Evolutionary conservation across 2,329 filamentous ascomycete genomes (phyloP).

Genomic region (Aspergillus sp.): DNA sequence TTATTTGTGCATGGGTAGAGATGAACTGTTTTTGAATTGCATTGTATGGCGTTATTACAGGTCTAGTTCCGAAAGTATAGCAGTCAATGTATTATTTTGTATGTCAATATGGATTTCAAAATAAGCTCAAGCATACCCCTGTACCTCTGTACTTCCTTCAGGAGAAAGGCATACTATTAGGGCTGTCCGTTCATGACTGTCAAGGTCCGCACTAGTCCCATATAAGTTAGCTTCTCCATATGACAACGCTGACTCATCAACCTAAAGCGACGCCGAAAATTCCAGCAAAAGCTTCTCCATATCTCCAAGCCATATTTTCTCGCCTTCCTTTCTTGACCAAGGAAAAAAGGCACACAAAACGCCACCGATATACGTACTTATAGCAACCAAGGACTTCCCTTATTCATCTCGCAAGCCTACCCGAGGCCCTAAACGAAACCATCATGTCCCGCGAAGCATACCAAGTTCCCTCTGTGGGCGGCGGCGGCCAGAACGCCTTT

Average conservation of each 20-base stretch:
- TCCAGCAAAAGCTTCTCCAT: neutral
- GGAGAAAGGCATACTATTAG: neutral
- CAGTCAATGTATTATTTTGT: neutral
- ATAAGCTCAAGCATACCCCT: too few species aligned
- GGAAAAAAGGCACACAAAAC: too few species aligned
- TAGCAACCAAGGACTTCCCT: too few species aligned
- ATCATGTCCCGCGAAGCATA: constrained; percentile 67
- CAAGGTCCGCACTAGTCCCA: neutral
- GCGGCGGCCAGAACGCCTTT: constrained; percentile 31
- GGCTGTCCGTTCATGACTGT: neutral
- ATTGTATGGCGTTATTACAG: neutral
- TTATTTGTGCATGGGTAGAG: neutral
- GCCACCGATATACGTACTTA: too few species aligned
- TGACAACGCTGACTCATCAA: neutral
- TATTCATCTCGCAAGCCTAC: too few species aligned
- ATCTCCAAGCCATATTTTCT: too few species aligned
- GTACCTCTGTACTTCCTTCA: neutral
- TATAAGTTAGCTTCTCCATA: neutral
- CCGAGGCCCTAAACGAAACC: neutral
- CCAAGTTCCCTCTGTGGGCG: constrained; percentile 56
- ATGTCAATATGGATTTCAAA: neutral
- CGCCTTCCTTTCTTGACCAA: too few species aligned
- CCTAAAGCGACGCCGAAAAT: neutral
- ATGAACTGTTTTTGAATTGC: neutral
- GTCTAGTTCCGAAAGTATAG: neutral